Base-by-base conservation (phyloP, 2,329 filamentous ascomycete genomes). In the Cytospora piceicola region DNA sequence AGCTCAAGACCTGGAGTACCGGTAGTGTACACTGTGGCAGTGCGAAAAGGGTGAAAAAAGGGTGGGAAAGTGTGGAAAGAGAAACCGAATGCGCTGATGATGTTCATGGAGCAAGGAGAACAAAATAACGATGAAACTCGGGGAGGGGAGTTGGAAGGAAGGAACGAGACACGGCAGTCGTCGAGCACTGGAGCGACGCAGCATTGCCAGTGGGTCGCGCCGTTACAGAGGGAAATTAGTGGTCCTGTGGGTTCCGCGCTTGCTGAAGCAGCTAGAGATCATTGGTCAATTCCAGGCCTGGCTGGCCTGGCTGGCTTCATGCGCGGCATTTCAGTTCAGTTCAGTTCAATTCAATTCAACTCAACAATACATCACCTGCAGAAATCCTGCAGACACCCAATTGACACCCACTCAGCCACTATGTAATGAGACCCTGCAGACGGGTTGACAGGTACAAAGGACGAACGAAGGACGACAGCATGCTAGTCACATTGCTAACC, bases 1-100 rank as follows among this genome's bases (percentile, higher is more conserved):
- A 52, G 61, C 15, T 67, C 53, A 32, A 53, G 46, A 22, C 46
- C 56, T 54, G 56, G 36, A 15, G 39, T n/a, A n/a, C n/a, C n/a
- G n/a, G n/a, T 42, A 42, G 39, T 15, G 17, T 42, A 15, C 11
- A 49, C 11, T 5, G 22, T 49, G 46, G 42, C 17, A 46, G 42
- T 11, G 42, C 22, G 42, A 8, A 46, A 46, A 17, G 39, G 27
- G 27, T 29, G 27, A 5, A 5, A 7, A 42, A 17, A 20, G 39
- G 14, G 39, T 20, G 39, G 39, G 14, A 17, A 42, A 9, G 8
- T 46, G 42, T 36, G 34, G 34, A 36, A 36, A 36, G 34, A 15
- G 14, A 36, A 14, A 36, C 34, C 34, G 11, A 36, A 36, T n/a
- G 42, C 11, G 42, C 12, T 20, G 42, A 46, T n/a, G 42, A 46